Evolutionary conservation across 306 rosid genomes (phyloP).

Genomic region (Cajanus cajan): DNA sequence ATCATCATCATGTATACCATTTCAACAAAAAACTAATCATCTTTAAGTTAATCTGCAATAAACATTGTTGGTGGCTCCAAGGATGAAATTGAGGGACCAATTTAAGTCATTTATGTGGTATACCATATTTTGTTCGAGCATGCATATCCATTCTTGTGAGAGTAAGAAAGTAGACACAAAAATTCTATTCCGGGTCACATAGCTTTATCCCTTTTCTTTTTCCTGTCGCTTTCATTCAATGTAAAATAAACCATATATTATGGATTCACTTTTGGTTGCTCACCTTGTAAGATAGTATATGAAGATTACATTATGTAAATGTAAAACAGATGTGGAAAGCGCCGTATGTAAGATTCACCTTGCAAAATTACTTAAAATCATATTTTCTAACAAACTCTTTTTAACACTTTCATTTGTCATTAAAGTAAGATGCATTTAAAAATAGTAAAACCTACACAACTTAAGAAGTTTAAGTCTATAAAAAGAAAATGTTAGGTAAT

Average conservation of each 20-base stretch:
- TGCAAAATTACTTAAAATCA: too few species aligned
- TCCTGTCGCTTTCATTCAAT: conserved; percentile 27
- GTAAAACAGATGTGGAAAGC: conserved; percentile 32
- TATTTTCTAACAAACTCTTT: too few species aligned
- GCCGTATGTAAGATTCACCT: conserved; percentile 11
- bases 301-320: conserved; percentile 7
- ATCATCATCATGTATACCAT: neutral
- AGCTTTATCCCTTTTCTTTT: neutral
- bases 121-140: neutral
- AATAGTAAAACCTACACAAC: too few species aligned
- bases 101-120: neutral
- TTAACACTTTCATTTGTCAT: too few species aligned
- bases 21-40: neutral
- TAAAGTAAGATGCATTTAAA: too few species aligned
- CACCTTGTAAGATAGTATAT: neutral
- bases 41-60: neutral
- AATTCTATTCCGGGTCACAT: conserved; percentile 20
- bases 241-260: neutral
- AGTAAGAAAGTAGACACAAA: conserved; percentile 10
- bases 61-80: neutral
- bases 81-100: neutral
- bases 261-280: conserved; percentile 23
- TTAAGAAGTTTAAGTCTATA: too few species aligned
- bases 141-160: neutral
- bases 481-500: too few species aligned